Evolutionary conservation across 192 early-diverging fungal genomes (phyloP).

Genomic region (Backusella tuberculispora): DNA sequence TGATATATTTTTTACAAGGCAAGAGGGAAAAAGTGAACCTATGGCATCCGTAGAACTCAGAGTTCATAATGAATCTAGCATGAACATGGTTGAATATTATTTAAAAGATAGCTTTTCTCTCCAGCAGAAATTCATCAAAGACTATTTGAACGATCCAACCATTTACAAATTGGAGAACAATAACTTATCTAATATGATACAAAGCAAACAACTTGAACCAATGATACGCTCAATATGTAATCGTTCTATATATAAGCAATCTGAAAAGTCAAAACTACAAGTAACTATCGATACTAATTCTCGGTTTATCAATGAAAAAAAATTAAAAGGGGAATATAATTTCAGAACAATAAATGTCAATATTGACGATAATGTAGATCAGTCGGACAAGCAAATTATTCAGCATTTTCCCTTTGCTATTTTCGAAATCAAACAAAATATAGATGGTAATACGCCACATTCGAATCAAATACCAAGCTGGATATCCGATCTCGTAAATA

Average conservation of each 20-base stretch:
- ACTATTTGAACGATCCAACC: neutral
- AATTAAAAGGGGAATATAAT: neutral
- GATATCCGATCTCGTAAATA: neutral
- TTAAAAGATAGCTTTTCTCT: neutral
- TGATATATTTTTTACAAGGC: conserved; percentile 7
- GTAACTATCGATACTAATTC: neutral
- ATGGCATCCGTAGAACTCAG: neutral
- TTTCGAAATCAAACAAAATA: neutral
- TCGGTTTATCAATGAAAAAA: conserved; percentile 1
- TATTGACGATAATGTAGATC: neutral
- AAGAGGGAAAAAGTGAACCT: neutral
- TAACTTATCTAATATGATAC: neutral
- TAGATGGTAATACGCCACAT: neutral
- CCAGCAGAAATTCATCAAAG: neutral
- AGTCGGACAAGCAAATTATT: neutral
- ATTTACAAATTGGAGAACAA: neutral
- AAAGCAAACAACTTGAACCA: neutral
- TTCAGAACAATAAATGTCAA: neutral
- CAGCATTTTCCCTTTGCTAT: neutral
- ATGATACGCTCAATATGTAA: neutral
- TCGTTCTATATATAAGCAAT: neutral
- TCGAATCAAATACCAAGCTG: neutral
- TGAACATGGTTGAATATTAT: neutral
- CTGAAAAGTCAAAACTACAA: neutral
- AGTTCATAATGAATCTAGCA: neutral